phyloP scores from a whole-genome alignment of 2,329 filamentous ascomycete species.

The Sporothrix inflata region DNA sequence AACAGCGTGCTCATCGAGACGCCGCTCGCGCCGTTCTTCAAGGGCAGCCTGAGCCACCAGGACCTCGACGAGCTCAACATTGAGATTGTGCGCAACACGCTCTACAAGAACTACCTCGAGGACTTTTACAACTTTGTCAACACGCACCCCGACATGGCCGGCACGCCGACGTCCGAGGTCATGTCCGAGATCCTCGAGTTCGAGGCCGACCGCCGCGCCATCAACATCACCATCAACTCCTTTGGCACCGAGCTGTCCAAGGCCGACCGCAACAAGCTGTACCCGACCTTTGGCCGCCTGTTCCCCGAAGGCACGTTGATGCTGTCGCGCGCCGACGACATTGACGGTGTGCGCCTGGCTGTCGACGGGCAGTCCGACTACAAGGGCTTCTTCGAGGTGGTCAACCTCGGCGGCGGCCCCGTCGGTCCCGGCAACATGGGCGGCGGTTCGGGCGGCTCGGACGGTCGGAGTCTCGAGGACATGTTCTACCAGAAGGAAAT shows the following conservation, averaged over 20 bases:
- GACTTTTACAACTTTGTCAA: constrained; percentile 97
- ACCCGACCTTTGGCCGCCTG: constrained; percentile 86
- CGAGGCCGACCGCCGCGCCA: constrained; percentile 92
- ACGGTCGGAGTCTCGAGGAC: constrained; percentile 91
- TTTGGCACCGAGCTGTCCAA: constrained; percentile 97
- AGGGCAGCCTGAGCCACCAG: constrained; percentile 92
- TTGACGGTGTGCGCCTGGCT: constrained; percentile 89
- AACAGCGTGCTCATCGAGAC: constrained; percentile 98
- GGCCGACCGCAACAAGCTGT: constrained; percentile 91
- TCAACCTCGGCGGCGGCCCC: constrained; percentile 73
- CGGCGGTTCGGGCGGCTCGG: constrained; percentile 69
- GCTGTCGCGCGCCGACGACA: constrained; percentile 91
- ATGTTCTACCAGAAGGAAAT: constrained; percentile 99
- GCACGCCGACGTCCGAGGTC: constrained; percentile 87
- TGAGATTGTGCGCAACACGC: constrained; percentile 95
- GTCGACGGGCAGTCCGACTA: constrained; percentile 94
- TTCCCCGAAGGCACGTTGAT: constrained; percentile 95
- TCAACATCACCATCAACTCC: constrained; percentile 99
- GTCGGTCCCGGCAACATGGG: constrained; percentile 82
- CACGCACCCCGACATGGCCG: constrained; percentile 79
- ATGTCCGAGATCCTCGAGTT: constrained; percentile 97
- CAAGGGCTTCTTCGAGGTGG: constrained; percentile 93
- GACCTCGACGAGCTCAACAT: constrained; percentile 99
- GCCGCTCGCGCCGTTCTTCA: constrained; percentile 94
- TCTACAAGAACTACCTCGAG: constrained; percentile 99